Evolutionary conservation across 495 filamentous ascomycete species (phyloP).

Genomic region (Venustampulla echinocandica): DNA sequence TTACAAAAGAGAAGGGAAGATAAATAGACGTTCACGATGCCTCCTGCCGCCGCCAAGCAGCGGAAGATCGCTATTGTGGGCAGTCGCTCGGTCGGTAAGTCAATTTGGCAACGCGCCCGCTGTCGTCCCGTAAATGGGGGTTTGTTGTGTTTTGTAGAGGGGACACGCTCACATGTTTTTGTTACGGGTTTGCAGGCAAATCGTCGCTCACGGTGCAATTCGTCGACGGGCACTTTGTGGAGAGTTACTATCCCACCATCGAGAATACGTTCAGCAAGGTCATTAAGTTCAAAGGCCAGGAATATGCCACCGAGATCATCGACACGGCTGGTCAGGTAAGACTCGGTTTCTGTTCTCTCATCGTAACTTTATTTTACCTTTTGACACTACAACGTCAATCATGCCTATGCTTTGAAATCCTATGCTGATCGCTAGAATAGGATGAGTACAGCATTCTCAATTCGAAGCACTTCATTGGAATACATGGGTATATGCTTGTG

Average conservation of each 20-base stretch:
- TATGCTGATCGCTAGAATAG: constrained; percentile 35
- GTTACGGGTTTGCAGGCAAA: constrained; percentile 67
- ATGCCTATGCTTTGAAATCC: not conserved
- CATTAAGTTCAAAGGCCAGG: constrained; percentile 84
- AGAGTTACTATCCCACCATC: constrained; percentile 98
- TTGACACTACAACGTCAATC: not conserved
- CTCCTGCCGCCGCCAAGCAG: constrained; percentile 78
- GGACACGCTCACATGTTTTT: not conserved
- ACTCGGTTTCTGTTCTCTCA: not conserved
- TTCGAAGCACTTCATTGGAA: constrained; percentile 98
- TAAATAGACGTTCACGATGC: not conserved
- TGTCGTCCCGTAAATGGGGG: not conserved
- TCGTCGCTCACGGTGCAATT: constrained; percentile 96
- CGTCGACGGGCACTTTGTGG: constrained; percentile 96
- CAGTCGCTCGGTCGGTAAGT: constrained; percentile 90
- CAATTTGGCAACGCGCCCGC: not conserved
- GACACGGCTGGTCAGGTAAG: constrained; percentile 95
- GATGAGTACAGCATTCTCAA: constrained; percentile 98
- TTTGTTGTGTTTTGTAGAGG: not conserved
- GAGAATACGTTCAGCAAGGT: constrained; percentile 97
- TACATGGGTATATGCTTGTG: constrained; percentile 97
- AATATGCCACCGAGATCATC: constrained; percentile 94
- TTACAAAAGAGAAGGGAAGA: not conserved
- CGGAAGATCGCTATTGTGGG: constrained; percentile 97
- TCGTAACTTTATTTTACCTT: not conserved